These are phyloP conservation scores for Aspergillus sp. DNA, from an alignment of 2,329 filamentous ascomycete species.

Conservation along the genomic window DNA sequence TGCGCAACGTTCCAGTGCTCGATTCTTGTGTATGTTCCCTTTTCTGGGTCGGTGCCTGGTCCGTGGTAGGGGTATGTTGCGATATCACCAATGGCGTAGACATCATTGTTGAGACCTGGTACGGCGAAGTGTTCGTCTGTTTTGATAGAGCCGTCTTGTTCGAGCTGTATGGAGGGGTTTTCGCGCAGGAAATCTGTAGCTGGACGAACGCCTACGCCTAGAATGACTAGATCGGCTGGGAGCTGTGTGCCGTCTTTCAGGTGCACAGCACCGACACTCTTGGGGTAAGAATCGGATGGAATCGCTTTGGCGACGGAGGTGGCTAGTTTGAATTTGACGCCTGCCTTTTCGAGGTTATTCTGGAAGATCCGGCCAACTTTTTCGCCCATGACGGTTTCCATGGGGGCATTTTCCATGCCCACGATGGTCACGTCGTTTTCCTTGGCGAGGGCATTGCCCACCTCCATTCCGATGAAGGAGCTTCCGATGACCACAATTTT, in stretches of 20 bases:
- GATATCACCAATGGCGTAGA: conserved; percentile 93
- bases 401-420: conserved; percentile 79
- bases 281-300: conserved; percentile 61
- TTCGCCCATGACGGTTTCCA: conserved; percentile 80
- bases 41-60: conserved; percentile 62
- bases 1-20: conserved; percentile 99
- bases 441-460: conserved; percentile 75
- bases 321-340: conserved; percentile 80
- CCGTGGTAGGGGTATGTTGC: conserved; percentile 92
- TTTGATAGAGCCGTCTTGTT: conserved; percentile 78
- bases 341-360: conserved; percentile 73
- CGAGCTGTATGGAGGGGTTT: conserved; percentile 65
- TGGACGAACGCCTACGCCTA: conserved; percentile 84
- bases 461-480: conserved; percentile 97
- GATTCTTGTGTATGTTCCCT: conserved; percentile 68
- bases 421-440: conserved; percentile 82
- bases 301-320: conserved; percentile 79
- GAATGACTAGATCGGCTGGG: conserved; percentile 82
- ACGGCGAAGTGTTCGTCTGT: conserved; percentile 79
- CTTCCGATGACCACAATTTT: conserved; percentile 90
- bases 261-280: conserved; percentile 71
- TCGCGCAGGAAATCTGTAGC: conserved; percentile 76
- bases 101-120: conserved; percentile 64
- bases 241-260: conserved; percentile 83
- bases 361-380: conserved; percentile 78